Conservation (phyloP, 129 eudicot genomes). For the Tagetes erecta region DNA sequence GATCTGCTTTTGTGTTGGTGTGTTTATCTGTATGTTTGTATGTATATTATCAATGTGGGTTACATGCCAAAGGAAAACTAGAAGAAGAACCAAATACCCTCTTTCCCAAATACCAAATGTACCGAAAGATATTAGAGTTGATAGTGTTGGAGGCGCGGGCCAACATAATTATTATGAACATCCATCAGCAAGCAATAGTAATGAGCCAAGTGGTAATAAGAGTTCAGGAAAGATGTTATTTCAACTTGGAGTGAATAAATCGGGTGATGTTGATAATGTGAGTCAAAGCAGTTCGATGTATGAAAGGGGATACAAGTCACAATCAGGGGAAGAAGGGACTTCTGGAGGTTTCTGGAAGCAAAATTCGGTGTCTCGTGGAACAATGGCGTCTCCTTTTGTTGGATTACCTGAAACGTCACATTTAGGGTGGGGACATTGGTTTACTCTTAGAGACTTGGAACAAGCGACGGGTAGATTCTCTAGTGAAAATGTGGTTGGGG, state of each 20-base stretch:
- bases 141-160: constrained; percentile 48
- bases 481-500: constrained; percentile 72
- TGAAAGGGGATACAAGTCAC: constrained; percentile 66
- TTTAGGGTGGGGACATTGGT: constrained; percentile 99
- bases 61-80: constrained; percentile 55
- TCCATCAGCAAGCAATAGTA: constrained; percentile 30
- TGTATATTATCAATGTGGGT: constrained; percentile 71
- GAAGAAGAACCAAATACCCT: constrained; percentile 51
- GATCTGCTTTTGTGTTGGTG: constrained; percentile 68
- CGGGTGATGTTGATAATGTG: constrained; percentile 66
- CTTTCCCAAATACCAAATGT: constrained; percentile 66
- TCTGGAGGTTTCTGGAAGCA: constrained; percentile 64
- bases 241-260: constrained; percentile 72
- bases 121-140: constrained; percentile 76
- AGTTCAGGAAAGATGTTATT: constrained; percentile 63
- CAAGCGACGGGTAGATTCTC: constrained; percentile 76
- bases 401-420: constrained; percentile 93
- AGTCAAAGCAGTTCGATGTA: constrained; percentile 76
- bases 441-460: constrained; percentile 87
- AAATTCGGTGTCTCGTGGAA: constrained; percentile 66
- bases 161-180: constrained; percentile 51
- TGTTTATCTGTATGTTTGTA: constrained; percentile 62
- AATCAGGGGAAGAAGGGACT: constrained; percentile 89
- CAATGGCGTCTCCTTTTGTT: constrained; percentile 70
- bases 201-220: constrained; percentile 49